These are phyloP conservation scores for Kalmusia sp. DNA, from an alignment of 2,329 filamentous ascomycete genomes.

Conservation along the genomic window DNA sequence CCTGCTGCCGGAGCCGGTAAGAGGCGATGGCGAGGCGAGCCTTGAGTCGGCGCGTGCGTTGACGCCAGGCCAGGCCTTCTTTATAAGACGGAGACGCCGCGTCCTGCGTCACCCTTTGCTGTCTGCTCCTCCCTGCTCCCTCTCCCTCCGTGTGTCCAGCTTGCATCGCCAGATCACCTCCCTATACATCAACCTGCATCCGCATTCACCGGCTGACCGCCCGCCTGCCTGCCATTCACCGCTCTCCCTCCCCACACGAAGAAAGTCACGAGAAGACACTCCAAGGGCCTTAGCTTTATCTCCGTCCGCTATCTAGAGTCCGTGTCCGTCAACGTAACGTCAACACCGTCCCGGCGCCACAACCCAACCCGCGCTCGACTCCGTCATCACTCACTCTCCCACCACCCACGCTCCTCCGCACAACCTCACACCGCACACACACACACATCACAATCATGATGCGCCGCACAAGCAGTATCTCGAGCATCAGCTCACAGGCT, in stretches of 20 bases:
- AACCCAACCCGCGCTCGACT: conserved; percentile 1
- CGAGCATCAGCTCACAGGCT: conserved; percentile 50
- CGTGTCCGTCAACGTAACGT: background rate
- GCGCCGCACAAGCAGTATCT: conserved; percentile 48
- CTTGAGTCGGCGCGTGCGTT: conserved; percentile 6
- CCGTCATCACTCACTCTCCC: conserved; percentile 18
- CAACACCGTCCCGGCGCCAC: conserved; percentile 7
- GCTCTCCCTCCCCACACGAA: too few species aligned
- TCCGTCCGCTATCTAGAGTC: background rate
- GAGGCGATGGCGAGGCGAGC: conserved; percentile 3
- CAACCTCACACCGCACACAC: too few species aligned
- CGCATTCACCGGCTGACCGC: background rate
- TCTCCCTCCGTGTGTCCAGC: background rate
- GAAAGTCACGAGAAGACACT: background rate
- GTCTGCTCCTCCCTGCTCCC: background rate
- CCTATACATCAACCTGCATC: background rate
- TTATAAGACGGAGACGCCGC: conserved; percentile 11
- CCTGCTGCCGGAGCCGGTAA: background rate
- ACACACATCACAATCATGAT: conserved; percentile 37
- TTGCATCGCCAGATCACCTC: background rate
- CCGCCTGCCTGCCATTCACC: background rate
- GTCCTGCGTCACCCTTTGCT: conserved; percentile 9
- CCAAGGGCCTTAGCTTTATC: background rate
- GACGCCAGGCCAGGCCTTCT: background rate
- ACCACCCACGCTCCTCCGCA: conserved; percentile 12